These are phyloP conservation scores for Penicillium taxi DNA, from an alignment of 495 filamentous ascomycete genomes.

Conservation along the genomic window DNA sequence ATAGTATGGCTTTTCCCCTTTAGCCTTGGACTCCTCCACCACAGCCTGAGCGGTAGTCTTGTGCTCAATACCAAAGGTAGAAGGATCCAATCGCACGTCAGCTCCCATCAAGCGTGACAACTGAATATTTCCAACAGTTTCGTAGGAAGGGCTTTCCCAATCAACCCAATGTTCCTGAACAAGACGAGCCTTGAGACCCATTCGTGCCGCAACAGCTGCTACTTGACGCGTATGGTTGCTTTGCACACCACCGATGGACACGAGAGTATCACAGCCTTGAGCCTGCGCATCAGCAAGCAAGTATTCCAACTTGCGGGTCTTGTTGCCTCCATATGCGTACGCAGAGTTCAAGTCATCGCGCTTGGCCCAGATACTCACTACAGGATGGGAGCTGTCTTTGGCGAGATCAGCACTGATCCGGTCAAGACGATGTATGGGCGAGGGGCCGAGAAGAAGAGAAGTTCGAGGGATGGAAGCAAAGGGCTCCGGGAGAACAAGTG, in stretches of 20 bases:
- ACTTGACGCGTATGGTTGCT: slow-evolving; percentile 60
- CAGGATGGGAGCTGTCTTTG: slow-evolving; percentile 18
- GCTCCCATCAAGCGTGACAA: slow-evolving; percentile 55
- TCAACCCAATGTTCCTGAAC: slow-evolving; percentile 61
- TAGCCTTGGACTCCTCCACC: slow-evolving; percentile 32
- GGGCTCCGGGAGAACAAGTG: slow-evolving; percentile 42
- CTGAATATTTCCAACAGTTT: slow-evolving; percentile 53
- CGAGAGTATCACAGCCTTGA: slow-evolving; percentile 46
- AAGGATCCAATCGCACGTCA: slow-evolving; percentile 43
- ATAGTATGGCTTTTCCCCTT: slow-evolving; percentile 52
- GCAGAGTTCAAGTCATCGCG: slow-evolving; percentile 56
- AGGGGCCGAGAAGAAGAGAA: slow-evolving; percentile 48
- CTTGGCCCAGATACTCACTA: slow-evolving; percentile 51
- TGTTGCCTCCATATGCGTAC: slow-evolving; percentile 59
- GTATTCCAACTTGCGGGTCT: slow-evolving; percentile 59
- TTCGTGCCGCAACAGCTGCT: slow-evolving; percentile 46
- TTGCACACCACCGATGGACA: slow-evolving; percentile 57
- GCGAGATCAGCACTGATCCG: slow-evolving; percentile 50
- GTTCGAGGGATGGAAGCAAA: slow-evolving; percentile 50
- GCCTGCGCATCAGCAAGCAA: slow-evolving; percentile 49
- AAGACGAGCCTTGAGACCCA: slow-evolving; percentile 45
- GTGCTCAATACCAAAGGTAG: slow-evolving; percentile 52
- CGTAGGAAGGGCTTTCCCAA: slow-evolving; percentile 43
- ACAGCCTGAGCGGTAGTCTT: slow-evolving; percentile 44
- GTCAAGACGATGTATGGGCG: slow-evolving; percentile 53